Evolutionary conservation across 495 filamentous ascomycete genomes (phyloP).

Genomic region (Cudoniella acicularis): DNA sequence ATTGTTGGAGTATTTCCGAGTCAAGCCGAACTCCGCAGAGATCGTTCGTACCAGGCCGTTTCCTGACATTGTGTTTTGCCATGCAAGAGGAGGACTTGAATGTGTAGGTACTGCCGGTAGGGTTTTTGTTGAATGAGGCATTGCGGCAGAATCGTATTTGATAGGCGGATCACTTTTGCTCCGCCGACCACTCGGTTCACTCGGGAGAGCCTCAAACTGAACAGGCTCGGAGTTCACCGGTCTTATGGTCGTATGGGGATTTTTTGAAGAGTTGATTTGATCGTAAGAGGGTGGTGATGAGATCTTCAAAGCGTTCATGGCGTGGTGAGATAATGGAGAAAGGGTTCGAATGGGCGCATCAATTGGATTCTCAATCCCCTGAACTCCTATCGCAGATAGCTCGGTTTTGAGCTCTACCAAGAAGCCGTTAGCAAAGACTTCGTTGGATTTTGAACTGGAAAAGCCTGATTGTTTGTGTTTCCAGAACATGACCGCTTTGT

Average conservation of each 20-base stretch:
- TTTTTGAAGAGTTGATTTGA: conserved; percentile 6
- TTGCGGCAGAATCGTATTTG: conserved; percentile 4
- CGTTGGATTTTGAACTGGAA: neutral
- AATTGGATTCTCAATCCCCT: neutral
- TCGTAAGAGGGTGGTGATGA: conserved; percentile 4
- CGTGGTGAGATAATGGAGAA: conserved; percentile 18
- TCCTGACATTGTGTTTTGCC: conserved; percentile 19
- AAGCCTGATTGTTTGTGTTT: neutral
- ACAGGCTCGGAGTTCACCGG: conserved; percentile 16
- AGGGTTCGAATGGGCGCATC: conserved; percentile 11
- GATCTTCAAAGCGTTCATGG: conserved; percentile 20
- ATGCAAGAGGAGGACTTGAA: conserved; percentile 7
- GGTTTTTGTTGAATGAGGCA: conserved; percentile 11
- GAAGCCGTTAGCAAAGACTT: neutral
- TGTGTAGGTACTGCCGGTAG: neutral
- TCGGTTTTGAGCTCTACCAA: neutral
- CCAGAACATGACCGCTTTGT: neutral
- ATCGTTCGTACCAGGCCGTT: conserved; percentile 19
- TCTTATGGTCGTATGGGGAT: conserved; percentile 10
- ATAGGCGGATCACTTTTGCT: neutral
- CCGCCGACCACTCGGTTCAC: neutral
- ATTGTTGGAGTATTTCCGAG: neutral
- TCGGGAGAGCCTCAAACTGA: conserved; percentile 9
- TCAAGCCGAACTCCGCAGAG: conserved; percentile 21
- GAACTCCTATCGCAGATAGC: neutral